Conservation (phyloP, 805 yeast genomes). For the Saturnispora serradocipensis region DNA sequence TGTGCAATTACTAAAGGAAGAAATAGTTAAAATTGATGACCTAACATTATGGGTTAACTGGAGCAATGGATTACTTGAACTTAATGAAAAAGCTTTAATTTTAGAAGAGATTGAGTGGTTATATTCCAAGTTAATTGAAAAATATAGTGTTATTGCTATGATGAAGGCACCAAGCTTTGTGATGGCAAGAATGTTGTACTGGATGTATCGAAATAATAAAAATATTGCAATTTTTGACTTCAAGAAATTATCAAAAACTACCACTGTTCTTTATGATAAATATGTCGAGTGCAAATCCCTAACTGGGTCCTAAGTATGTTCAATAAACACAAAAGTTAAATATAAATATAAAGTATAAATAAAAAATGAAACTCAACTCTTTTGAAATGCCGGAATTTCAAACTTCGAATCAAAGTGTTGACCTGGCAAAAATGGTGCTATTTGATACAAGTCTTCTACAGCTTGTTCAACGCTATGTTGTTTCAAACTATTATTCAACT, state of each 20-base stretch:
- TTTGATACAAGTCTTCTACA: conserved; percentile 37
- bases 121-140: not conserved
- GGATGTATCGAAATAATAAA: not conserved
- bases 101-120: not conserved
- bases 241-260: not conserved
- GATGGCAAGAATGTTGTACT: not conserved
- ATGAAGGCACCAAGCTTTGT: not conserved
- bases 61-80: not conserved
- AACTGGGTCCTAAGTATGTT: not conserved
- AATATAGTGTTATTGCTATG: not conserved
- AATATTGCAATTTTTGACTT: not conserved
- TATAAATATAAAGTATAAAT: not conserved
- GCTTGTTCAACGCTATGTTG: conserved; percentile 31
- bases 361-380: conserved; percentile 24
- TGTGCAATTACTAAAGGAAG: not conserved
- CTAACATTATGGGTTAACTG: conserved; percentile 9
- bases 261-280: not conserved
- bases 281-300: not conserved
- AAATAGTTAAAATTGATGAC: conserved; percentile 5
- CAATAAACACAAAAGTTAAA: not conserved
- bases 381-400: conserved; percentile 57
- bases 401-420: conserved; percentile 58
- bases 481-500: conserved; percentile 21
- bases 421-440: conserved; percentile 80
- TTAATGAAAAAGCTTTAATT: not conserved